Conservation (phyloP, 331 rosid species). For the Malus hybrid region DNA sequence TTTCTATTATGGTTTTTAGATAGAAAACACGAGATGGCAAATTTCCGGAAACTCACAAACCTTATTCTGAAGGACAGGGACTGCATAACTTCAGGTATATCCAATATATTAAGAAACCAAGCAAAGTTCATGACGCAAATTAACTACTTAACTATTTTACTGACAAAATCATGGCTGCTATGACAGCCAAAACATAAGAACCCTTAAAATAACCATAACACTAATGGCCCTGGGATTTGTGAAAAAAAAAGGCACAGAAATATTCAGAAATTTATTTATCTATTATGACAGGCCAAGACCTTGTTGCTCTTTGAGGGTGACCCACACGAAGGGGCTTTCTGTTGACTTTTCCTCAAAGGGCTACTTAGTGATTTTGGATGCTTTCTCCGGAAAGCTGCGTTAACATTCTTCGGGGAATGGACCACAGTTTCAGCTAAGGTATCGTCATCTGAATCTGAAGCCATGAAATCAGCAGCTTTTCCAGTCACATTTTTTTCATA, state of each 20-base stretch:
- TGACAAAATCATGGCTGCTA: background rate
- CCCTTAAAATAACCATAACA: background rate
- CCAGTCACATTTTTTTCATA: constrained; percentile 31
- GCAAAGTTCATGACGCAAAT: background rate
- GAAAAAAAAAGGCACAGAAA: background rate
- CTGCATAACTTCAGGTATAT: no score
- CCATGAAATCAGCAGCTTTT: constrained; percentile 22
- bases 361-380: constrained; percentile 27
- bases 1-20: background rate
- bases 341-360: constrained; percentile 37
- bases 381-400: constrained; percentile 21
- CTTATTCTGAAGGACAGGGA: background rate
- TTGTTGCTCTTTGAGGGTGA: constrained; percentile 32
- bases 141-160: background rate
- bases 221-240: background rate
- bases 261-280: background rate
- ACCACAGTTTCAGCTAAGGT: constrained; percentile 20
- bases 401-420: constrained; percentile 16
- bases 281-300: constrained; percentile 23
- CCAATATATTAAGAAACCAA: background rate
- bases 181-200: background rate
- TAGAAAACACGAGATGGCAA: background rate
- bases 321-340: constrained; percentile 17
- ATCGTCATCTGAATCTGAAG: constrained; percentile 32
- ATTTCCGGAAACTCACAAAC: background rate